phyloP scores from a whole-genome alignment of 805 yeast species.

The Ogataea zsoltii region DNA sequence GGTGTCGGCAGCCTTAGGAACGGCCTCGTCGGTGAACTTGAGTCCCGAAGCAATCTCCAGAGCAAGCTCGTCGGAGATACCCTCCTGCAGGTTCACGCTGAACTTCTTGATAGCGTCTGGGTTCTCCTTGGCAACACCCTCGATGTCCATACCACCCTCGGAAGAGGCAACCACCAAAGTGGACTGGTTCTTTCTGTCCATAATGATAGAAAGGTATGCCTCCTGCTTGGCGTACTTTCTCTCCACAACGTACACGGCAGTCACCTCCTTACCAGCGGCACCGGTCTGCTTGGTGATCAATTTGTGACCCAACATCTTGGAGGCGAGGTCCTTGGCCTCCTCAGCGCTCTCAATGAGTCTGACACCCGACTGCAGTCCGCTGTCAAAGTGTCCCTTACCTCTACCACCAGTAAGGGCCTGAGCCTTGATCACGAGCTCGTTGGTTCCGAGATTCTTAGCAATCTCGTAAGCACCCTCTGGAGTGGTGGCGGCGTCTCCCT shows the following conservation, averaged over 20 bases:
- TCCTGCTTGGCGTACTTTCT: constrained; percentile 92
- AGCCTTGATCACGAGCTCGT: constrained; percentile 92
- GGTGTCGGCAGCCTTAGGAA: constrained; percentile 83
- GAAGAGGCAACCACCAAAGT: constrained; percentile 95
- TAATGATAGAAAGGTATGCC: constrained; percentile 90
- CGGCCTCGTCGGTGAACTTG: constrained; percentile 78
- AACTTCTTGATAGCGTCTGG: constrained; percentile 92
- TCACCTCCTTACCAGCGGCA: constrained; percentile 93
- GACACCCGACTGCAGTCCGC: constrained; percentile 96
- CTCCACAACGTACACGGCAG: constrained; percentile 94
- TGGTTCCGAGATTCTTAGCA: constrained; percentile 73
- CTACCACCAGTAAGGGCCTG: constrained; percentile 99
- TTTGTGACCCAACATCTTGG: constrained; percentile 88
- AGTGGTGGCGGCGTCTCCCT: constrained; percentile 87
- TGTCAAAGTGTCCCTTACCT: constrained; percentile 97
- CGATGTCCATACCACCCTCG: constrained; percentile 99
- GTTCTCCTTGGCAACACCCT: constrained; percentile 90
- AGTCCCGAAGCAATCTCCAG: constrained; percentile 72
- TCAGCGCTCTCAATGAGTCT: constrained; percentile 81
- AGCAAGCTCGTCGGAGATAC: constrained; percentile 80
- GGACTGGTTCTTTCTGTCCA: constrained; percentile 89
- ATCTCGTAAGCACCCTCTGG: constrained; percentile 83
- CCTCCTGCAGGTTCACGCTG: constrained; percentile 72
- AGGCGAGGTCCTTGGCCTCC: constrained; percentile 84
- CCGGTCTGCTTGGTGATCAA: constrained; percentile 98